Evolutionary conservation across 169 alveolate genomes (phyloP).

Genomic region (Plasmodium vinckei): DNA sequence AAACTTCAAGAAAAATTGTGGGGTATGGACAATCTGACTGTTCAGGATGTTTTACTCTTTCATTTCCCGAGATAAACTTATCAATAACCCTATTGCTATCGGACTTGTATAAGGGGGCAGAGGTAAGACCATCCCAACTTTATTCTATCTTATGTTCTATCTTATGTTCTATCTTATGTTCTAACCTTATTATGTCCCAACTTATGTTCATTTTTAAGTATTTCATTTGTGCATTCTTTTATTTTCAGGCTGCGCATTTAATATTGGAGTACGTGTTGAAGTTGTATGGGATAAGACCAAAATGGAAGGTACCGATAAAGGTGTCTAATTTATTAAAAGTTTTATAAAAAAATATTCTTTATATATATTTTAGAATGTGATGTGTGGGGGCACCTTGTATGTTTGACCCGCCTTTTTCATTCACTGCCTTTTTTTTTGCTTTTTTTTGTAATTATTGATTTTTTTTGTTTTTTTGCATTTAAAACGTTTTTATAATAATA

Average conservation of each 20-base stretch:
- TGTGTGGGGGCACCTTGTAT: not conserved
- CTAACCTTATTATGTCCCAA: too few species aligned
- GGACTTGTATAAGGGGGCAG: conserved; percentile 78
- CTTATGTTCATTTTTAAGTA: too few species aligned
- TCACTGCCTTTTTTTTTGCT: not conserved
- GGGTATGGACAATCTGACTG: conserved; percentile 81
- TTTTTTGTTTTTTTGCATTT: conserved; percentile 16
- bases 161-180: too few species aligned
- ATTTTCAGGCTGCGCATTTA: conserved; percentile 27
- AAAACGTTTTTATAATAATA: conserved; percentile 39
- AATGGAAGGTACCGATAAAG: conserved; percentile 53
- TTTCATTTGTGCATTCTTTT: too few species aligned
- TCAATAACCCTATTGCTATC: conserved; percentile 77
- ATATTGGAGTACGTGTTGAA: conserved; percentile 40
- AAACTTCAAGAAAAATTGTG: conserved; percentile 11
- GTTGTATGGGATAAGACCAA: conserved; percentile 50
- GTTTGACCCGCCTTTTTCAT: not conserved
- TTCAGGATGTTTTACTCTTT: conserved; percentile 77
- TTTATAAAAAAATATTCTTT: too few species aligned
- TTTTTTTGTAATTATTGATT: not conserved
- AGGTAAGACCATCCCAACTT: not conserved
- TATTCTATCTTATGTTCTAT: too few species aligned
- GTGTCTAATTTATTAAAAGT: conserved; percentile 50
- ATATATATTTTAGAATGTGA: too few species aligned
- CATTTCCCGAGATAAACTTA: conserved; percentile 80